Evolutionary conservation across 345 rosid species (phyloP).

Genomic region (Lepidium didymum): DNA sequence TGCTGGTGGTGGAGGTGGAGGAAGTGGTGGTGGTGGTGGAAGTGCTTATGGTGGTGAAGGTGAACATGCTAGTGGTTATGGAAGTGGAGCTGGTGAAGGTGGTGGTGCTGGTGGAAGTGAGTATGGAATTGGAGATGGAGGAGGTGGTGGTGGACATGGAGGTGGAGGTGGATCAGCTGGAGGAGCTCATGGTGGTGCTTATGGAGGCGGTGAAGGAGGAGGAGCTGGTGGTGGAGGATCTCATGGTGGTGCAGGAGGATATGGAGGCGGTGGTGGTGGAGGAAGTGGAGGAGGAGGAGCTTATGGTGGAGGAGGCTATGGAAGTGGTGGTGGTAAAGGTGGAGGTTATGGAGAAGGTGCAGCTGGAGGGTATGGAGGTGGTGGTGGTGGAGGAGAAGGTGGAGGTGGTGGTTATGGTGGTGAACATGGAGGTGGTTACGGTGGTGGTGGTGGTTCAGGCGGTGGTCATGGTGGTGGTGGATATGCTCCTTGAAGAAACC

Average conservation of each 20-base stretch:
- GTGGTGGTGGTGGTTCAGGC: constrained; percentile 26
- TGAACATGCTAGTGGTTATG: constrained; percentile 31
- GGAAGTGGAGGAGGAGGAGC: constrained; percentile 32
- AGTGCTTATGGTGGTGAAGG: constrained; percentile 24
- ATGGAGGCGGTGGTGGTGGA: constrained; percentile 29
- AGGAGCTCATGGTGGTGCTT: constrained; percentile 25
- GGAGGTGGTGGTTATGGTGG: constrained; percentile 20
- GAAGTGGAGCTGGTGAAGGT: constrained; percentile 30
- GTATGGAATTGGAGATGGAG: constrained; percentile 19
- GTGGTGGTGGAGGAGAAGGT: constrained; percentile 31
- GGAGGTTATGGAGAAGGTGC: constrained; percentile 30
- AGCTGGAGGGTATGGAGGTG: constrained; percentile 20
- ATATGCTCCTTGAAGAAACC: constrained; percentile 31
- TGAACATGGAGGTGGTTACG: constrained; percentile 14
- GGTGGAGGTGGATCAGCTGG: constrained; percentile 32
- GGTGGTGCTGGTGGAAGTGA: constrained; percentile 26
- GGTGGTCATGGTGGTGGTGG: constrained; percentile 37
- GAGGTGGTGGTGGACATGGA: constrained; percentile 27
- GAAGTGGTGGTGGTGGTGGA: constrained; percentile 29
- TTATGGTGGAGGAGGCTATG: constrained; percentile 26
- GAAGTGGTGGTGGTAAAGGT: constrained; percentile 25
- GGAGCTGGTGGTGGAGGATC: constrained; percentile 29
- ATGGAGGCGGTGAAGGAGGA: constrained; percentile 31
- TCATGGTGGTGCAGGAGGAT: constrained; percentile 14
- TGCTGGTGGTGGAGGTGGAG: constrained; percentile 31